These are phyloP conservation scores for Trichoderma orchidacearum DNA, from an alignment of 495 filamentous ascomycete species.

Conservation along the genomic window DNA sequence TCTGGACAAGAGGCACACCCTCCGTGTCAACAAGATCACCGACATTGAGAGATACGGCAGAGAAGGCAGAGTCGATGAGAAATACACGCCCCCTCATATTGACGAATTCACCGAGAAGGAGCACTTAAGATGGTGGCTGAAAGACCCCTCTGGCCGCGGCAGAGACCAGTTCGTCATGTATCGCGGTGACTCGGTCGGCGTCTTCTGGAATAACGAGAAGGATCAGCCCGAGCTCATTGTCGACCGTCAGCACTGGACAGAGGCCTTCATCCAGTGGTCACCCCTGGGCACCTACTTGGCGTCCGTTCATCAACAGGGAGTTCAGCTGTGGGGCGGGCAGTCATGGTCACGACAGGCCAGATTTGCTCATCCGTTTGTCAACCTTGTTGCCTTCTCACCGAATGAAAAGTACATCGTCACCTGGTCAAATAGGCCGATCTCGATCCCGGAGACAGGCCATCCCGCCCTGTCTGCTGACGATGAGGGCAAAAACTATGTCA, in stretches of 20 bases:
- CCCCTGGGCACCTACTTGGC: slow-evolving; percentile 87
- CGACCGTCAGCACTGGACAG: slow-evolving; percentile 89
- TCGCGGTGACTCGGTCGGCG: slow-evolving; percentile 75
- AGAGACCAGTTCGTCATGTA: slow-evolving; percentile 92
- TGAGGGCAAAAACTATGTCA: slow-evolving; percentile 97
- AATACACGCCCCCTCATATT: slow-evolving; percentile 64
- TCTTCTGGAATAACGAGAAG: slow-evolving; percentile 97
- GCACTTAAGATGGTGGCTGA: slow-evolving; percentile 86
- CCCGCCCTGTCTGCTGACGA: slow-evolving; percentile 75
- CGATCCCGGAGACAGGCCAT: slow-evolving; percentile 73
- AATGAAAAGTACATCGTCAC: slow-evolving; percentile 87
- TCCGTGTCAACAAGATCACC: slow-evolving; percentile 93
- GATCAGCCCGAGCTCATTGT: slow-evolving; percentile 78
- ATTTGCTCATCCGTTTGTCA: slow-evolving; percentile 88
- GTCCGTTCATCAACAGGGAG: slow-evolving; percentile 87
- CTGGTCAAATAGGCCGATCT: slow-evolving; percentile 86
- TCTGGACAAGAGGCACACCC: slow-evolving; percentile 89
- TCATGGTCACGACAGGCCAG: slow-evolving; percentile 83
- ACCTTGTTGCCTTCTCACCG: slow-evolving; percentile 91
- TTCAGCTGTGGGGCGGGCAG: slow-evolving; percentile 88
- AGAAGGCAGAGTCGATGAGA: slow-evolving; percentile 83
- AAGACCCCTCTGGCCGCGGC: slow-evolving; percentile 69
- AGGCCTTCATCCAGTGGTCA: slow-evolving; percentile 95
- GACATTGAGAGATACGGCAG: slow-evolving; percentile 93
- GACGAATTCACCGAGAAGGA: slow-evolving; percentile 81